phyloP scores from a whole-genome alignment of 352 stramenopile genomes.

The Thalassiosira oceanica region DNA sequence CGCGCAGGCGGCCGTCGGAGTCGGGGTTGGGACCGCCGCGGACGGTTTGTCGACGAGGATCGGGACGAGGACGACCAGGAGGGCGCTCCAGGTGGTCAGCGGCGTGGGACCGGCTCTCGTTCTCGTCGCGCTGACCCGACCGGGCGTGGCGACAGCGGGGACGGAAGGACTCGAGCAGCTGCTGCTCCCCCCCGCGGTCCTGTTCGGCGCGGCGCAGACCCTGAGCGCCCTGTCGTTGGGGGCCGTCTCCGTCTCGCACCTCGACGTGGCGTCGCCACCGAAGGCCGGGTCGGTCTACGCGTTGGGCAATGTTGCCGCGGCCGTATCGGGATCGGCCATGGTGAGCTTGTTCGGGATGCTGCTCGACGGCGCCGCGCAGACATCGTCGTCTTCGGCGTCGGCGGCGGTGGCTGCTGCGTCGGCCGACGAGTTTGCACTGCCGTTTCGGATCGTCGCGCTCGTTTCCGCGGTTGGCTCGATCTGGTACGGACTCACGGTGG shows the following conservation, averaged over 20 bases:
- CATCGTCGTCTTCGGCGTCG: too few species aligned
- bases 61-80: slow-evolving; percentile 14
- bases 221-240: slow-evolving; percentile 38
- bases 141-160: not conserved
- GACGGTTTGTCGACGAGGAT: slow-evolving; percentile 23
- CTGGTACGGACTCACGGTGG: too few species aligned
- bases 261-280: slow-evolving; percentile 28
- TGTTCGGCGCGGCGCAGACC: slow-evolving; percentile 37
- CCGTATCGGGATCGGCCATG: slow-evolving; percentile 21
- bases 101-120: slow-evolving; percentile 24
- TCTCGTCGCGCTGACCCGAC: slow-evolving; percentile 13
- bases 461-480: too few species aligned
- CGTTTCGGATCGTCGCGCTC: too few species aligned
- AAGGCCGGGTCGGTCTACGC: slow-evolving; percentile 39
- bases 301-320: slow-evolving; percentile 32
- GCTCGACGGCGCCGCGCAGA: too few species aligned
- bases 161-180: not conserved
- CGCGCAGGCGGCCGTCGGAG: slow-evolving; percentile 29
- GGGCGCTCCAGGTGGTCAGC: slow-evolving; percentile 21
- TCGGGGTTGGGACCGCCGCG: slow-evolving; percentile 15
- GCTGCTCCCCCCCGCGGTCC: slow-evolving; percentile 9
- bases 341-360: slow-evolving; percentile 30
- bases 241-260: slow-evolving; percentile 36
- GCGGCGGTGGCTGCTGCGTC: too few species aligned
- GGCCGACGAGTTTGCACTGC: too few species aligned